A percentile compares a stretch with the other conserved stretches of the same genome.
Conservation (phyloP, 2,329 filamentous ascomycete species). For the Talaromyces rugulosus region DNA sequence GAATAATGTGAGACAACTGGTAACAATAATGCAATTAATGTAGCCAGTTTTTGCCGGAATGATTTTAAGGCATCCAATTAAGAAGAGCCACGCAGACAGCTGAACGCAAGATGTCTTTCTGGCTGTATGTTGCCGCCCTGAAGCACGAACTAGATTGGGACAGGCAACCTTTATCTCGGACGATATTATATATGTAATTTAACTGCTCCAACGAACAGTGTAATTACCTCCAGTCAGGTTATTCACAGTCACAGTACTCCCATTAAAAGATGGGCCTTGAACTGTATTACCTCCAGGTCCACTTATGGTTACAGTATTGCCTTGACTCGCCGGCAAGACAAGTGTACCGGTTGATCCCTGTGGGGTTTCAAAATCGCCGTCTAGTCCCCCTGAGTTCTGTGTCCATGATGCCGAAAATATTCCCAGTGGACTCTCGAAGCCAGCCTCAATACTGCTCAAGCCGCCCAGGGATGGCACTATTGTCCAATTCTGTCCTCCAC, state of each 20-base stretch:
- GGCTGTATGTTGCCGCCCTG: too few species aligned
- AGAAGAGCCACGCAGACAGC: too few species aligned
- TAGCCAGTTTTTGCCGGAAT: too few species aligned
- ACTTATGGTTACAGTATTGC: background rate
- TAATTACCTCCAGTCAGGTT: background rate
- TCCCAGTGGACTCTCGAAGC: background rate
- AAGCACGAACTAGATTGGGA: too few species aligned
- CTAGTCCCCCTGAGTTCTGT: background rate
- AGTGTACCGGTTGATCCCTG: conserved; percentile 11
- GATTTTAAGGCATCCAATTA: too few species aligned
- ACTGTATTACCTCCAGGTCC: background rate
- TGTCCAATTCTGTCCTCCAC: conserved; percentile 31
- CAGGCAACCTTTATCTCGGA: too few species aligned
- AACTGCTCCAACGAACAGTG: background rate
- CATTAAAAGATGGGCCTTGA: background rate
- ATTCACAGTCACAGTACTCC: background rate
- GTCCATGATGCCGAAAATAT: background rate
- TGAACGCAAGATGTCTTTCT: too few species aligned
- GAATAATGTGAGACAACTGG: too few species aligned
- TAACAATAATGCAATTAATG: too few species aligned
- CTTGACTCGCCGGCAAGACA: background rate
- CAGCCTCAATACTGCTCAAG: conserved; percentile 17
- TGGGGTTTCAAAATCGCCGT: background rate
- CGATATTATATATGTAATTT: background rate
- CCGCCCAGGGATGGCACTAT: conserved; percentile 34